Evolutionary conservation across 139 green algal species (phyloP).

Genomic region (Trebouxia sp.): DNA sequence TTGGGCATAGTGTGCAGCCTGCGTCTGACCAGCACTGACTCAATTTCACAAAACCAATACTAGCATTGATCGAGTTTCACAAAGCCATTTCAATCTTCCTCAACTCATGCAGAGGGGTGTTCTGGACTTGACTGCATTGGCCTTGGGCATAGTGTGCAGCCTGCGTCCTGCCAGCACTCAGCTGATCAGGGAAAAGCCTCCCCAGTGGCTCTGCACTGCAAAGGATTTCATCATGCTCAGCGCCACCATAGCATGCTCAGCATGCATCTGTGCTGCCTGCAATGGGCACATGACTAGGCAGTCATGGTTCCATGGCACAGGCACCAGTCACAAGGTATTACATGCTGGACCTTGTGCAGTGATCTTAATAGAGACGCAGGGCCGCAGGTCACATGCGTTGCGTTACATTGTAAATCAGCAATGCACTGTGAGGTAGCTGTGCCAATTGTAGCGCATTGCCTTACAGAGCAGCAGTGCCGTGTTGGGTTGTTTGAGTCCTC

Average conservation of each 20-base stretch:
- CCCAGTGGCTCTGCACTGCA: not conserved
- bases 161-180: not conserved
- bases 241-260: not conserved
- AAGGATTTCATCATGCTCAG: not conserved
- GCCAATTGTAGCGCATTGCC: too few species aligned
- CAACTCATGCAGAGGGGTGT: not conserved
- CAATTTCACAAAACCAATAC: too few species aligned
- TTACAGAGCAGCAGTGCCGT: too few species aligned
- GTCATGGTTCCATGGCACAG: not conserved
- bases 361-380: not conserved
- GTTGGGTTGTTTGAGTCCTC: too few species aligned
- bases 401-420: not conserved
- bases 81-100: too few species aligned
- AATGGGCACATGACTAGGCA: not conserved
- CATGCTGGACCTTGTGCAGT: too few species aligned
- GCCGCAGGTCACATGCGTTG: not conserved
- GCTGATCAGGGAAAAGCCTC: not conserved
- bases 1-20: too few species aligned
- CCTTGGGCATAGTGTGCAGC: not conserved
- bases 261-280: not conserved
- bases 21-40: too few species aligned
- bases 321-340: not conserved
- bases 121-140: not conserved
- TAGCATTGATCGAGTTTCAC: too few species aligned
- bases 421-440: too few species aligned